Base-by-base conservation (phyloP, 306 rosid genomes). In the Arachis stenosperma region DNA sequence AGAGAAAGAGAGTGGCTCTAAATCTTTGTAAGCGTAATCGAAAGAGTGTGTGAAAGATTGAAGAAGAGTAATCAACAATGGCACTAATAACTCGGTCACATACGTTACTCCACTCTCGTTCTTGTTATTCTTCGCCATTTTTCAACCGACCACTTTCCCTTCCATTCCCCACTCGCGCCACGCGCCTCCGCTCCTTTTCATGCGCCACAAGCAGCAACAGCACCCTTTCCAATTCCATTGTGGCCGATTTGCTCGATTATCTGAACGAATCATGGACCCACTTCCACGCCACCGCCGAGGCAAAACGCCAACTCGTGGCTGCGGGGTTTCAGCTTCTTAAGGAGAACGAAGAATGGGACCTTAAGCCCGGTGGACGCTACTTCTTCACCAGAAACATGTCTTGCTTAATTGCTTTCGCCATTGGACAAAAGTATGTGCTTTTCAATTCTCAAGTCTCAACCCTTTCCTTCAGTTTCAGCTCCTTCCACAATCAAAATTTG, bases 221-320 rank as follows among this genome's bases (percentile, higher is more conserved):
- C 8, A 14, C 8, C 27, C 33, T 3, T 39, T 85, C 91, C 67
- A 85, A 5, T 47, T 86, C 94, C 71, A 86, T 91, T 9, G 96
- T 91, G n/a, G 83, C 81, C 36, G 89, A 88, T 66, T 84, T 91
- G 44, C 91, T 94, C 69, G 87, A 88, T 74, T 94, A 89, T 70
- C 92, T 94, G 51, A 94, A 94, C 77, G 92, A 94, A 43, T 91
- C 97, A 2, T 94, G 98, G 97, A 94, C 98, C 10, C 98, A 94
- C 58, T 94, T 94, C 83, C 96, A 94, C 72, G 96, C 98, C 61
- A 91, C 98, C 6, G 98, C 97, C 46, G 98, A 94, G 78, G 96
- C 98, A 17, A 91, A 94, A 82, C 84, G 87, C 40, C 88, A 91
- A 41, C 76, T 94, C 33, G 50, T 89, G 75, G 94, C 81, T 40